Percentiles rank a stretch among this genome's conserved stretches.
Evolutionary conservation across 257 asterid species (phyloP).

Genomic region (Thymus mandschuricus): DNA sequence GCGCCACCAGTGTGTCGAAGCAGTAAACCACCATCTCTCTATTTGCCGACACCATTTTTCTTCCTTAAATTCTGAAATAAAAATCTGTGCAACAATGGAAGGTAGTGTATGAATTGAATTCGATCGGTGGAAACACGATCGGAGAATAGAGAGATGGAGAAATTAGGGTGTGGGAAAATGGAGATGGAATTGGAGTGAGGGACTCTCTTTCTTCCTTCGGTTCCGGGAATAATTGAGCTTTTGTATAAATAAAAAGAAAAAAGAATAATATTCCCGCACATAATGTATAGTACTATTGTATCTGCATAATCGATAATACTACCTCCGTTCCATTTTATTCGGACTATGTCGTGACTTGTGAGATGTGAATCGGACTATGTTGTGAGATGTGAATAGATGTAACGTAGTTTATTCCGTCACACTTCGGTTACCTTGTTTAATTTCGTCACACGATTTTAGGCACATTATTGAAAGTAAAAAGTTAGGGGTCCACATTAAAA

Average conservation of each 20-base stretch:
- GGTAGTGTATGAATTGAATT: background rate
- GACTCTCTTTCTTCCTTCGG: slow-evolving; percentile 28
- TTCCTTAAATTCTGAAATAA: background rate
- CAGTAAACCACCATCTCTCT: slow-evolving; percentile 94
- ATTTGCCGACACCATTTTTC: slow-evolving; percentile 89
- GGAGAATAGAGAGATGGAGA: slow-evolving; percentile 13
- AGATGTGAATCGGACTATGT: too few relatives aligned
- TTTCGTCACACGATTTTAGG: too few relatives aligned
- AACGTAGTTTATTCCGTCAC: too few relatives aligned
- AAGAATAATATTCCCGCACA: background rate
- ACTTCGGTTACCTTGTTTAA: too few relatives aligned
- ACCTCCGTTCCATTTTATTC: too few relatives aligned
- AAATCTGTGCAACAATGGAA: slow-evolving; percentile 10
- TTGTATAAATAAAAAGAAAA: background rate
- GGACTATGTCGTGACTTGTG: too few relatives aligned
- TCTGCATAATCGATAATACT: too few relatives aligned
- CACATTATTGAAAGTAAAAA: too few relatives aligned
- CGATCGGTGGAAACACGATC: slow-evolving; percentile 27
- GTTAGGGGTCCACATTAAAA: too few relatives aligned
- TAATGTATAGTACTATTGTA: too few relatives aligned
- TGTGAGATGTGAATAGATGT: too few relatives aligned
- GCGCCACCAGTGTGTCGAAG: slow-evolving; percentile 92
- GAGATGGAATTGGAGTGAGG: slow-evolving; percentile 18
- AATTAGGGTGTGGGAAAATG: too few relatives aligned
- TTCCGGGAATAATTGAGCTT: slow-evolving; percentile 25